Conservation (phyloP, 176 grass and related monocot species). For the Paspalum vaginatum region DNA sequence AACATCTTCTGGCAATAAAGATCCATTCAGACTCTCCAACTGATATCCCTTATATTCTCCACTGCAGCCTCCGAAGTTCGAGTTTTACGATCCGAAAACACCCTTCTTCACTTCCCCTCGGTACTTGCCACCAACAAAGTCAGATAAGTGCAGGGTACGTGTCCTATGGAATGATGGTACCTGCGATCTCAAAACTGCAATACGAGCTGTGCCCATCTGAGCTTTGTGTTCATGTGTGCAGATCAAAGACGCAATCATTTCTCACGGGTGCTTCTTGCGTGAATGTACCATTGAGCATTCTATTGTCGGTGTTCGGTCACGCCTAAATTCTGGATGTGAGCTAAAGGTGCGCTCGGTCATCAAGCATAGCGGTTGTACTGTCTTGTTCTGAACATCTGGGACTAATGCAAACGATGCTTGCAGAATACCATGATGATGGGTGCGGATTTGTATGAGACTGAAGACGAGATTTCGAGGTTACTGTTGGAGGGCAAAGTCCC, state of each 20-base stretch:
- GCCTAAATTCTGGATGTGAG: constrained; percentile 54
- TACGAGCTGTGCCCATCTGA: constrained; percentile 3
- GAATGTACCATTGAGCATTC: constrained; percentile 68
- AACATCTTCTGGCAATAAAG: constrained; percentile 18
- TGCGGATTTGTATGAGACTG: constrained; percentile 67
- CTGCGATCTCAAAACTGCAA: background rate
- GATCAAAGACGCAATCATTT: constrained; percentile 65
- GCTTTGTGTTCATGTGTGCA: constrained; percentile 25
- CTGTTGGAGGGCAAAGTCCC: constrained; percentile 59
- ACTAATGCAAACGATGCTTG: background rate
- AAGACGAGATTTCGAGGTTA: constrained; percentile 58
- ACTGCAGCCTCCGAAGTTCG: constrained; percentile 63
- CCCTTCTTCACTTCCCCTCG: constrained; percentile 85
- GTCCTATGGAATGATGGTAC: background rate
- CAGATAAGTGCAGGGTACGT: constrained; percentile 65
- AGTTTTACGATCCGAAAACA: constrained; percentile 75
- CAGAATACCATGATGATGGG: constrained; percentile 96
- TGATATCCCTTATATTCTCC: background rate
- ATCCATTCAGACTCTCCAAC: background rate
- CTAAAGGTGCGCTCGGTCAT: constrained; percentile 48
- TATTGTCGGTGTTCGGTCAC: constrained; percentile 66
- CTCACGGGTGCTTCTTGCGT: constrained; percentile 73
- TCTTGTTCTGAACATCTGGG: background rate
- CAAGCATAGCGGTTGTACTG: too few species aligned
- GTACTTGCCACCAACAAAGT: constrained; percentile 63